Percentiles rank a stretch among this genome's conserved stretches.
Evolutionary conservation across 495 filamentous ascomycete species (phyloP).

Genomic region (Penicillium coffeae): DNA sequence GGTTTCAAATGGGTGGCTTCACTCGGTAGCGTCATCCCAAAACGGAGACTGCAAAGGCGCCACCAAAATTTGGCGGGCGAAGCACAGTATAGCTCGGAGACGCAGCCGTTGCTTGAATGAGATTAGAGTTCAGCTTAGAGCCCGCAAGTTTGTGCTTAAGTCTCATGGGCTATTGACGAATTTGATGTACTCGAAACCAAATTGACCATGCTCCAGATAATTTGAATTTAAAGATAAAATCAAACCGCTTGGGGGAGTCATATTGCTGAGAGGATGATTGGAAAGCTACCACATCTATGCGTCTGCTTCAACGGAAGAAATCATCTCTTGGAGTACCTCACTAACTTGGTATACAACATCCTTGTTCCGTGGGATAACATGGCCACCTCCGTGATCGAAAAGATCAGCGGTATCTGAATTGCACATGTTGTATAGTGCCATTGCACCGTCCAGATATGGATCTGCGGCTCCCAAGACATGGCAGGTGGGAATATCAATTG

Average conservation of each 20-base stretch:
- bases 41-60: neutral
- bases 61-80: constrained; percentile 5
- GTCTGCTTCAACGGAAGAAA: neutral
- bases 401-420: constrained; percentile 39
- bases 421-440: constrained; percentile 56
- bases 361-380: constrained; percentile 49
- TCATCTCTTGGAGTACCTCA: constrained; percentile 13
- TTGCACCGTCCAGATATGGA: constrained; percentile 46
- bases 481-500: constrained; percentile 50
- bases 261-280: too few relatives aligned
- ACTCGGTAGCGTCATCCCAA: constrained; percentile 1
- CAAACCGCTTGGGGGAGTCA: too few relatives aligned
- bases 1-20: constrained; percentile 5
- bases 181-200: too few relatives aligned
- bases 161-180: too few relatives aligned
- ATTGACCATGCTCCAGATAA: neutral
- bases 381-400: constrained; percentile 55
- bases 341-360: constrained; percentile 40
- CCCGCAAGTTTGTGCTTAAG: too few relatives aligned
- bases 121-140: too few relatives aligned
- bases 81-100: constrained; percentile 23
- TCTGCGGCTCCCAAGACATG: constrained; percentile 58
- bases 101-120: constrained; percentile 28
- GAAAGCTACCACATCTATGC: too few relatives aligned
- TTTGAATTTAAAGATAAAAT: neutral